Conservation (phyloP, 371 early-diverging fungal species). For the Rhizopus delemar region DNA sequence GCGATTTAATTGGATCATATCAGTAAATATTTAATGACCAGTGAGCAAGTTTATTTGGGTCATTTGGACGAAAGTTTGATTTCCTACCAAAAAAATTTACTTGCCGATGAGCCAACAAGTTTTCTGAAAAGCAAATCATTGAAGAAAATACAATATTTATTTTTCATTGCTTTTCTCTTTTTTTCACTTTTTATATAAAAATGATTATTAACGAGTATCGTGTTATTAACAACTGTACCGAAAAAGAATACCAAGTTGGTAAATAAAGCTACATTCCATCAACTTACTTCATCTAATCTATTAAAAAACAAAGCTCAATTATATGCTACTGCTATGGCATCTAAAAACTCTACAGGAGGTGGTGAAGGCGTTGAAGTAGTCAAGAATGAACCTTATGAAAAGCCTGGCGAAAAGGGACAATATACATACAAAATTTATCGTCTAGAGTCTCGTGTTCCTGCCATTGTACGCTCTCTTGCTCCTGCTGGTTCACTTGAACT, state of each 20-base stretch:
- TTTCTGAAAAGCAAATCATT: too few species aligned
- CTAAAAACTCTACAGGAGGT: conserved; percentile 67
- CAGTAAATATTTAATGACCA: too few species aligned
- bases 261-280: neutral
- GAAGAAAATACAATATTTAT: neutral
- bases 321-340: conserved; percentile 70
- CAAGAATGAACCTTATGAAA: conserved; percentile 71
- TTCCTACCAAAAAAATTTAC: too few species aligned
- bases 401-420: conserved; percentile 64
- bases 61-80: too few species aligned
- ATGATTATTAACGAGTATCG: conserved; percentile 72
- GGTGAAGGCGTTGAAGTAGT: conserved; percentile 77
- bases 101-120: too few species aligned
- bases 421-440: conserved; percentile 74
- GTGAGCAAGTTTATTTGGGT: too few species aligned
- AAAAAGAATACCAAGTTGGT: conserved; percentile 65
- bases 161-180: conserved; percentile 9
- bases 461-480: conserved; percentile 53
- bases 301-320: conserved; percentile 55
- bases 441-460: conserved; percentile 59
- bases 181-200: conserved; percentile 10
- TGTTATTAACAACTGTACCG: conserved; percentile 70
- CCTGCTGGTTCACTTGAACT: conserved; percentile 66
- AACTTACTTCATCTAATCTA: neutral
- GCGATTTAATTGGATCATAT: too few species aligned